Conservation (phyloP, 805 yeast genomes). For the Lipomyces spencermartinsiae region DNA sequence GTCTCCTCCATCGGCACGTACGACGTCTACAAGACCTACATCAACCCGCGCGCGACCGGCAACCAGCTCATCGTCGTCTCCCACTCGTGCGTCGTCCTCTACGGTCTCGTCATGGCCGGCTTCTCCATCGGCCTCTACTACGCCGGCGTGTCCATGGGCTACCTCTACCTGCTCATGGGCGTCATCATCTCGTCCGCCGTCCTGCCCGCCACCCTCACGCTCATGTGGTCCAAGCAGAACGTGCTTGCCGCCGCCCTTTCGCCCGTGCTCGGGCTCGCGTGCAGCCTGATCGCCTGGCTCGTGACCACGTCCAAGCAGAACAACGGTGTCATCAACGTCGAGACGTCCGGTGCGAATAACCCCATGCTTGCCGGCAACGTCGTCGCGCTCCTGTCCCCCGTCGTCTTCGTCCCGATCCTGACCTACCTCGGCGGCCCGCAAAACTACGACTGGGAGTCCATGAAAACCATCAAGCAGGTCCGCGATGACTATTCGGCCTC, state of each 20-base stretch:
- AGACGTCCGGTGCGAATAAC: slow-evolving; percentile 78
- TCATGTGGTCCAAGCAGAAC: slow-evolving; percentile 63
- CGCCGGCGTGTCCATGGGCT: slow-evolving; percentile 85
- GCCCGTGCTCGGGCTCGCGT: slow-evolving; percentile 77
- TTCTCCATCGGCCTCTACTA: slow-evolving; percentile 79
- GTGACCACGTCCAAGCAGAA: slow-evolving; percentile 65
- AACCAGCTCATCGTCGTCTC: slow-evolving; percentile 68
- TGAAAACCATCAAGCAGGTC: slow-evolving; percentile 54
- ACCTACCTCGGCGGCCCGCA: slow-evolving; percentile 57
- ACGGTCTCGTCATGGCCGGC: slow-evolving; percentile 69
- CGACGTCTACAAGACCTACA: slow-evolving; percentile 77
- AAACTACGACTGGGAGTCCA: slow-evolving; percentile 58
- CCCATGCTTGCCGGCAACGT: slow-evolving; percentile 78
- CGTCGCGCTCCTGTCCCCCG: slow-evolving; percentile 59
- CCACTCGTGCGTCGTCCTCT: slow-evolving; percentile 64
- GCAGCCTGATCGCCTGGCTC: slow-evolving; percentile 81
- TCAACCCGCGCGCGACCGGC: slow-evolving; percentile 77
- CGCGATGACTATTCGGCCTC: slow-evolving; percentile 47
- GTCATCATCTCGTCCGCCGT: slow-evolving; percentile 59
- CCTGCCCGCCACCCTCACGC: slow-evolving; percentile 58
- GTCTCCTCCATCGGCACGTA: slow-evolving; percentile 81
- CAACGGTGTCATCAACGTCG: slow-evolving; percentile 49
- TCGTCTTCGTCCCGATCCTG: slow-evolving; percentile 54
- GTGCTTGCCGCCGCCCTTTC: slow-evolving; percentile 67
- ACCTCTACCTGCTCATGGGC: slow-evolving; percentile 82